A percentile compares a stretch with the other conserved stretches of the same genome.
These are phyloP conservation scores for Aspergillus haitiensis DNA, from an alignment of 495 filamentous ascomycete species.

Conservation along the genomic window DNA sequence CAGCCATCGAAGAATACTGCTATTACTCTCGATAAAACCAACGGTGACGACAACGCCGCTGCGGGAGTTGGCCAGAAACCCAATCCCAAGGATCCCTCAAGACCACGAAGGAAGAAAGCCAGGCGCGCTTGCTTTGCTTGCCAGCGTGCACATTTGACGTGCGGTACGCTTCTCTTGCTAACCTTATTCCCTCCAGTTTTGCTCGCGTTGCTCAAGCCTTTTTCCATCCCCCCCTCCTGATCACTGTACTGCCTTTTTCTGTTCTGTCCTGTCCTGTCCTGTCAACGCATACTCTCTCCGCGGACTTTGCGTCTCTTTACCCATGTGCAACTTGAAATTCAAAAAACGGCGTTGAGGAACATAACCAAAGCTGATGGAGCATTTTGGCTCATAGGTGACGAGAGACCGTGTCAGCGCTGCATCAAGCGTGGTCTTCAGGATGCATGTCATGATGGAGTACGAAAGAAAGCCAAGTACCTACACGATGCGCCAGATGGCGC, in stretches of 20 bases:
- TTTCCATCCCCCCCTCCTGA: neutral
- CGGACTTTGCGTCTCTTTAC: too few species aligned
- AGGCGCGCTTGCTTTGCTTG: constrained; percentile 93
- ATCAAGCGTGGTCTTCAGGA: constrained; percentile 90
- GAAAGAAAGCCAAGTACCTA: constrained; percentile 98
- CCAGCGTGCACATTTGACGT: constrained; percentile 95
- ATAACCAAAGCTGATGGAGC: neutral
- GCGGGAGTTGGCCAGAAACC: constrained; percentile 23
- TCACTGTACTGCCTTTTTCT: neutral
- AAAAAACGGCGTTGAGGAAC: neutral
- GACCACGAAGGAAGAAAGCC: constrained; percentile 93
- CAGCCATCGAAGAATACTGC: constrained; percentile 34
- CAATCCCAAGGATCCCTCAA: constrained; percentile 62
- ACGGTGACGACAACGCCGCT: constrained; percentile 56
- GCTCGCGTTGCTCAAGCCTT: constrained; percentile 2
- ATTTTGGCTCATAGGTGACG: constrained; percentile 59
- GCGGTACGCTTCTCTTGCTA: constrained; percentile 64
- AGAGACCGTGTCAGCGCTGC: constrained; percentile 90
- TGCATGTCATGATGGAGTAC: constrained; percentile 89
- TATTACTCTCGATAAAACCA: constrained; percentile 39
- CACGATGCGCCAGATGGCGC: constrained; percentile 89
- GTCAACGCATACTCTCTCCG: too few species aligned
- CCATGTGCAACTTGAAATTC: too few species aligned
- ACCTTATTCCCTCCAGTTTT: constrained; percentile 16
- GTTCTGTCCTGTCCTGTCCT: neutral